Evolutionary conservation across 345 rosid species (phyloP).

Genomic region (Turritis glabra): DNA sequence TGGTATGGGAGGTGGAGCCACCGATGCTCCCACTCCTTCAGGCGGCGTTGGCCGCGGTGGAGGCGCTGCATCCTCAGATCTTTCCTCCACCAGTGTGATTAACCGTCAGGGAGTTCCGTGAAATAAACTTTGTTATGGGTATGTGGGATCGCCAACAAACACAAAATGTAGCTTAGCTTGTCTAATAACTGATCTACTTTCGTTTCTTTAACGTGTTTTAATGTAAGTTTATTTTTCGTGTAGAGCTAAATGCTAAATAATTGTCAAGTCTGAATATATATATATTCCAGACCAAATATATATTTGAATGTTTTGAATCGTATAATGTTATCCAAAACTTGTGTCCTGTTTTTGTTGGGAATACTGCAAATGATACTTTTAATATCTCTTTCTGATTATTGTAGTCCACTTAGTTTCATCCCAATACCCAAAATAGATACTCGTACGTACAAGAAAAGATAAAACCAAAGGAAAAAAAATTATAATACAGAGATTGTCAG

Average conservation of each 20-base stretch:
- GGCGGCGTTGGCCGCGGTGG: constrained; percentile 36
- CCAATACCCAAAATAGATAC: too few relatives aligned
- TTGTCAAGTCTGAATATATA: neutral
- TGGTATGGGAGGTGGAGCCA: constrained; percentile 60
- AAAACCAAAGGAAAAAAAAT: too few relatives aligned
- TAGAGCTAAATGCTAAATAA: neutral
- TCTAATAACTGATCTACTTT: neutral
- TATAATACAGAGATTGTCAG: too few relatives aligned
- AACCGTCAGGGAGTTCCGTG: constrained; percentile 29
- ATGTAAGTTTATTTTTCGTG: neutral
- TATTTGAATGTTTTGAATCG: too few relatives aligned
- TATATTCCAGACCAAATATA: too few relatives aligned
- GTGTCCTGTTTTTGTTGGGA: too few relatives aligned
- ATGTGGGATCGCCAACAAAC: neutral
- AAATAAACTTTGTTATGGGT: neutral
- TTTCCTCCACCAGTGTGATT: constrained; percentile 19
- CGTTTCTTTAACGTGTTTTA: neutral
- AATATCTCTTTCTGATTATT: too few relatives aligned
- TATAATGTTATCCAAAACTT: too few relatives aligned
- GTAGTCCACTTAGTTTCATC: too few relatives aligned
- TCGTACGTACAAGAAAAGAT: too few relatives aligned
- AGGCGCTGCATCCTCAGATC: constrained; percentile 25
- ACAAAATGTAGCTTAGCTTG: neutral
- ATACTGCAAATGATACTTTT: too few relatives aligned
- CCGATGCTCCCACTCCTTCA: constrained; percentile 73